These are phyloP conservation scores for Glycine tomentella DNA, from an alignment of 306 rosid genomes.

Conservation along the genomic window DNA sequence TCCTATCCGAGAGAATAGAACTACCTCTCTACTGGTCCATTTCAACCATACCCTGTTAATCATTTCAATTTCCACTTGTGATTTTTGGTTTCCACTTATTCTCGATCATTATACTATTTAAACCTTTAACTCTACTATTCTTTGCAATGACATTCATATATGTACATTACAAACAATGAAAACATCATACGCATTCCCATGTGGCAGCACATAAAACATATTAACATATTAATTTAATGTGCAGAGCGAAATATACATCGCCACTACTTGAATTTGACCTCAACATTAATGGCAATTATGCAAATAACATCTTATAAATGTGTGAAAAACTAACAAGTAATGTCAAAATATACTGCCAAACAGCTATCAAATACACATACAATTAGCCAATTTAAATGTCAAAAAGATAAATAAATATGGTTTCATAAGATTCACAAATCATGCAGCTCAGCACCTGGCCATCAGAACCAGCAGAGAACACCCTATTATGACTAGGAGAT, in stretches of 20 bases:
- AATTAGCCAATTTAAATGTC: background rate
- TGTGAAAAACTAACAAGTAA: background rate
- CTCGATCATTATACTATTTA: background rate
- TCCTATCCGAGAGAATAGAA: background rate
- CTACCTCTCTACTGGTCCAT: background rate
- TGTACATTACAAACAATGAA: background rate
- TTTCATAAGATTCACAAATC: slow-evolving; percentile 1
- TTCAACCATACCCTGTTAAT: background rate
- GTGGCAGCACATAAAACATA: background rate
- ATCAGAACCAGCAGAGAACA: slow-evolving; percentile 97
- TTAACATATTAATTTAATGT: background rate
- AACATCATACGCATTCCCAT: background rate
- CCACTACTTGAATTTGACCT: background rate
- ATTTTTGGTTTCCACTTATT: background rate
- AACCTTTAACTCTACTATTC: background rate
- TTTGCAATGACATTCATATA: background rate
- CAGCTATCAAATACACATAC: background rate
- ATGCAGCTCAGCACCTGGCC: slow-evolving; percentile 76
- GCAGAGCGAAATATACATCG: background rate
- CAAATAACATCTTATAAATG: background rate
- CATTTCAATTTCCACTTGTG: background rate
- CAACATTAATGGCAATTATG: background rate
- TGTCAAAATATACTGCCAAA: background rate
- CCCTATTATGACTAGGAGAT: slow-evolving; percentile 80
- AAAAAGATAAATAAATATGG: background rate